Evolutionary conservation across 2,329 filamentous ascomycete species (phyloP), one percentile per base, ranked within the genome.

Genomic region (Pyrenochaeta sp.): DNA sequence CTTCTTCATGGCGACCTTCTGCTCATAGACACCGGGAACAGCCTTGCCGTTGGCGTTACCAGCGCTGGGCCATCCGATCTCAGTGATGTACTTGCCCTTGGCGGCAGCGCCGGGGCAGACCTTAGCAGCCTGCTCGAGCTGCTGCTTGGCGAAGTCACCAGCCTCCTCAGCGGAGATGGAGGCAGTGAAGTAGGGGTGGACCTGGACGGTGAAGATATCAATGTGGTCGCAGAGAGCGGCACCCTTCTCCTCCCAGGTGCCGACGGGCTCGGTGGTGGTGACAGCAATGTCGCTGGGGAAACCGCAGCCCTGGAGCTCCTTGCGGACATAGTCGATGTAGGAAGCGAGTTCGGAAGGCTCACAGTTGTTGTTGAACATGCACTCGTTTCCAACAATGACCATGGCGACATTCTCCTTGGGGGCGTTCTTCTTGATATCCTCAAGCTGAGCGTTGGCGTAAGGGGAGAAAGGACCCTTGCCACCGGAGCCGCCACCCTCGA

Each of bases 121-220:
- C 59, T 72, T 69, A 68, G 84, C 75, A 52, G 96, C 85, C 55
- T 89, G 78, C 32, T 83, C 76, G 55, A 96, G 82, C 81, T 96
- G 86, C 61, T 78, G 68, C 55, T 79, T 75, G 61, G 92, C 88
- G 72, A 96, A 96, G 38, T 77, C 70, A 68, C 93, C 93, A 41
- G 92, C 91, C 36, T 81, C 65, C 3, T 74, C 63, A 48, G 91
- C 82, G 17, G 74, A 67, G 54, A 86, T 81, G 45, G 81, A 76
- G 31, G 83, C 69, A 80, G 95, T 95, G 87, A 96, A 97, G 87
- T 88, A 96, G 59, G 92, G 86, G 78, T 97, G 92, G 65, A 95
- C 85, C 81, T 96, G 96, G 74, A 84, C 85, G 73, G 87, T 89
- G 24, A 90, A 81, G 50, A 95, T 78, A 68, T 96, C 91, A 46